Conservation (phyloP, 148 eudicot genomes). For the Cornus kousa region DNA sequence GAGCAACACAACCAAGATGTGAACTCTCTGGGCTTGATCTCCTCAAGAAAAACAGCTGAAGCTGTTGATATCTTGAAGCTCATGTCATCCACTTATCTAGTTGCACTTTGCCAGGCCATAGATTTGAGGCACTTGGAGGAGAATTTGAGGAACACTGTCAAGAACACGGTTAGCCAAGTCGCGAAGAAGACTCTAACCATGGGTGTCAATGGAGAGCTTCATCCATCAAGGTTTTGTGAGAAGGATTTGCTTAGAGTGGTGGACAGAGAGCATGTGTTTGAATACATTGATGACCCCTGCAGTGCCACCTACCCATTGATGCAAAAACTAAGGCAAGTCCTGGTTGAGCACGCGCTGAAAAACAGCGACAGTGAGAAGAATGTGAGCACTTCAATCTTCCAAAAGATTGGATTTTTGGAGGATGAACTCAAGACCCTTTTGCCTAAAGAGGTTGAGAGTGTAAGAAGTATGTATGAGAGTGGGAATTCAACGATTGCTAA, state of each 20-base stretch:
- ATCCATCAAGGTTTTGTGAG: conserved; percentile 80
- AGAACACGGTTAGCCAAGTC: conserved; percentile 65
- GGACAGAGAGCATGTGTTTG: conserved; percentile 65
- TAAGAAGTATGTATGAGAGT: conserved; percentile 41
- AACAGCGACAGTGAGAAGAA: conserved; percentile 67
- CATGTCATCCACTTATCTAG: conserved; percentile 71
- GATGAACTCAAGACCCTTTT: conserved; percentile 51
- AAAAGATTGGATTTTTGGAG: conserved; percentile 68
- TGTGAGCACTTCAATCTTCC: conserved; percentile 60
- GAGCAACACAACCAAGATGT: conserved; percentile 96
- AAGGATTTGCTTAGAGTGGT: conserved; percentile 66
- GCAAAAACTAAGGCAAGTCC: conserved; percentile 68
- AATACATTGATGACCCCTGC: conserved; percentile 78
- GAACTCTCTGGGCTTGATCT: conserved; percentile 81
- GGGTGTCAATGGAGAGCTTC: conserved; percentile 75
- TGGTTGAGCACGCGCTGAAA: conserved; percentile 56
- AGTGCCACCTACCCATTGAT: conserved; percentile 58
- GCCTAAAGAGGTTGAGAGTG: conserved; percentile 68
- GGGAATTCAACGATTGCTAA: conserved; percentile 50
- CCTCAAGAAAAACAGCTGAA: conserved; percentile 74
- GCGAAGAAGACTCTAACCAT: conserved; percentile 54
- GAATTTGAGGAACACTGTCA: conserved; percentile 53
- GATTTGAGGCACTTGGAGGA: conserved; percentile 81
- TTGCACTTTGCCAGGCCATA: conserved; percentile 76
- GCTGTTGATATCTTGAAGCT: conserved; percentile 80